phyloP scores from a whole-genome alignment of 352 stramenopile genomes.

The Phytophthora vignae region DNA sequence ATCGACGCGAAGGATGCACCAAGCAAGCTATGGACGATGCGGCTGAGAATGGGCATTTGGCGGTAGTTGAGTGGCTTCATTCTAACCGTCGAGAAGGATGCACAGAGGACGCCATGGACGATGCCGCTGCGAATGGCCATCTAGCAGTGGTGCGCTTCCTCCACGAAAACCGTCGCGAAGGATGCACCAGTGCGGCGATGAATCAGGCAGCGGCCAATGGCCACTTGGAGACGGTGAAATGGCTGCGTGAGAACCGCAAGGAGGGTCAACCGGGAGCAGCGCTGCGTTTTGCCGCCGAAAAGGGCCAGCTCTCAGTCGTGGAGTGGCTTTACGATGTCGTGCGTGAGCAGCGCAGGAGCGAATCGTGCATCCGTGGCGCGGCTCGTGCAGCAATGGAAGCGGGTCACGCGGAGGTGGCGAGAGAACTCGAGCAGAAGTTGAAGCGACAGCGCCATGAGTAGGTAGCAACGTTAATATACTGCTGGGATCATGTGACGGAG shows the following conservation, averaged over 20 bases:
- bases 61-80: conserved; percentile 27
- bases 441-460: conserved; percentile 30
- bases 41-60: conserved; percentile 21
- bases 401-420: conserved; percentile 12
- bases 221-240: conserved; percentile 23
- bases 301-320: conserved; percentile 16
- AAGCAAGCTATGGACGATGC: conserved; percentile 30
- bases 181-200: conserved; percentile 25
- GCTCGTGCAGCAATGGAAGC: conserved; percentile 19
- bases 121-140: conserved; percentile 19
- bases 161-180: conserved; percentile 28
- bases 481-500: background rate
- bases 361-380: conserved; percentile 20
- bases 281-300: conserved; percentile 14
- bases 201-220: conserved; percentile 12
- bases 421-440: conserved; percentile 24
- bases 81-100: conserved; percentile 26
- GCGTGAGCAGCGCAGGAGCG: conserved; percentile 19
- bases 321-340: conserved; percentile 20
- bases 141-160: conserved; percentile 24
- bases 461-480: background rate
- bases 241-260: conserved; percentile 16
- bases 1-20: conserved; percentile 17
- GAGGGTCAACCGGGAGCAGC: conserved; percentile 21
- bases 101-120: conserved; percentile 28